A percentile compares a stretch with the other conserved stretches of the same genome.
These are phyloP conservation scores for Pichia sp. DNA, from an alignment of 1,139 yeast genomes.

Conservation along the genomic window DNA sequence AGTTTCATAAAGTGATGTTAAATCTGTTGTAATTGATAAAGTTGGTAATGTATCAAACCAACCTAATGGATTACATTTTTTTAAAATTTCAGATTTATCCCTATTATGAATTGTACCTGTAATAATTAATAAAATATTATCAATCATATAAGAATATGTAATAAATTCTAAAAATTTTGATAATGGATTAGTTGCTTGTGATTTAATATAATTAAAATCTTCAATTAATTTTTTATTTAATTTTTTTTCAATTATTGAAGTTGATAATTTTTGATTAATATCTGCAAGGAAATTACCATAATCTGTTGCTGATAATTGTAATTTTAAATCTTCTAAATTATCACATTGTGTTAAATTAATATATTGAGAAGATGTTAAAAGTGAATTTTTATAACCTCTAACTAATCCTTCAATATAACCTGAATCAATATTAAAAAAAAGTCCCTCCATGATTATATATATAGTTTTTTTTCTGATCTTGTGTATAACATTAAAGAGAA, in stretches of 20 bases:
- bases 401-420: constrained; percentile 94
- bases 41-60: constrained; percentile 99
- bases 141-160: constrained; percentile 96
- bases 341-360: constrained; percentile 94
- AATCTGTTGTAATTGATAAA: constrained; percentile 86
- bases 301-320: constrained; percentile 92
- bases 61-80: constrained; percentile 92
- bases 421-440: constrained; percentile 76
- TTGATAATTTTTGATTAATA: constrained; percentile 73
- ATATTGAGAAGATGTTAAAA: constrained; percentile 72
- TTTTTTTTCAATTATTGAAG: constrained; percentile 74
- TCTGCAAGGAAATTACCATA: constrained; percentile 87
- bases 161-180: constrained; percentile 83
- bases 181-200: constrained; percentile 77
- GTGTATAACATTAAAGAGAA: too few species aligned
- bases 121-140: constrained; percentile 90
- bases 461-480: too few species aligned
- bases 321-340: constrained; percentile 82
- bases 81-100: constrained; percentile 77
- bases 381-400: constrained; percentile 86
- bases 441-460: constrained; percentile 67
- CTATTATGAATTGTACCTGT: constrained; percentile 96
- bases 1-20: constrained; percentile 84
- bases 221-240: constrained; percentile 69
- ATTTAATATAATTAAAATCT: constrained; percentile 78